Percentiles rank a stretch among this genome's conserved stretches.
Conservation (phyloP, 139 green algal species). For the Pleodorina starrii region DNA sequence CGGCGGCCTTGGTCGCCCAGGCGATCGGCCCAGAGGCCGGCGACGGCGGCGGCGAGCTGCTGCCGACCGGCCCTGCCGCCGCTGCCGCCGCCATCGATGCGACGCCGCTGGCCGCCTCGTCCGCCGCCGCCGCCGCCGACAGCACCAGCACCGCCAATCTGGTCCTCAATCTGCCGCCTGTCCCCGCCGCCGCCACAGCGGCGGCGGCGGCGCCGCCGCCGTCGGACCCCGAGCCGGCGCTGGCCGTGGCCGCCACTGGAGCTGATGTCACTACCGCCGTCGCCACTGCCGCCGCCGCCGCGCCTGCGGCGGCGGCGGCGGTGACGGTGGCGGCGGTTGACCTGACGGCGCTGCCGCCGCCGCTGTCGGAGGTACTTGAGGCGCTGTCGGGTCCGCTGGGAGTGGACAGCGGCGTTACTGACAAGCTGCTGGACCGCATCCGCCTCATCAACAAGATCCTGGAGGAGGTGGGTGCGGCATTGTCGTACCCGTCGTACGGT, state of each 20-base stretch:
- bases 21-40: background rate
- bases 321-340: background rate
- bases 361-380: constrained; percentile 7
- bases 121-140: background rate
- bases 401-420: background rate
- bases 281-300: background rate
- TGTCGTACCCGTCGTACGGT: no score
- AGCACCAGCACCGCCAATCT: background rate
- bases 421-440: constrained; percentile 41
- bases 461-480: constrained; percentile 21
- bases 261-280: no score
- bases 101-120: background rate
- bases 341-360: background rate
- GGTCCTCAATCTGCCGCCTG: background rate
- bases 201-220: background rate
- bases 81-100: background rate
- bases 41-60: background rate
- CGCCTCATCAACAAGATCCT: constrained; percentile 35
- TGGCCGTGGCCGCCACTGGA: background rate
- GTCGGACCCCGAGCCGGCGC: background rate
- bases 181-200: background rate
- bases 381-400: background rate
- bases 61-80: background rate
- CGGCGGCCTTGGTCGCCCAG: background rate
- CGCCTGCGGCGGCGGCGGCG: background rate